Percentiles rank a stretch among this genome's conserved stretches.
Conservation (phyloP, 2,329 filamentous ascomycete species). For the Colletotrichum coccodes region DNA sequence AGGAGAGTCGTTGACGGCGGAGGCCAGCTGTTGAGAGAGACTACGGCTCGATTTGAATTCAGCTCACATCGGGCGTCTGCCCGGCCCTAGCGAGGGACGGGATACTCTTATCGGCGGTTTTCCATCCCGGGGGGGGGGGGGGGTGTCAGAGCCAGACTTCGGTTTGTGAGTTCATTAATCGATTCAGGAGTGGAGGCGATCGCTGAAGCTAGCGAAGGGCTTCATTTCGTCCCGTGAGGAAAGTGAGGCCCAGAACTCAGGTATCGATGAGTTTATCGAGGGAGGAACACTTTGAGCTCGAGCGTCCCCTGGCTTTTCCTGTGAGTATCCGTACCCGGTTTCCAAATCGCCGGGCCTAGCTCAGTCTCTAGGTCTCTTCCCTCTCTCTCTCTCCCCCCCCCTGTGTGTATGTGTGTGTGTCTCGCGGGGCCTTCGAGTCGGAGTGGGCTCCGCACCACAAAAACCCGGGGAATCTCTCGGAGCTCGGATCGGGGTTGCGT, state of each 20-base stretch:
- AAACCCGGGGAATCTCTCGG: background rate
- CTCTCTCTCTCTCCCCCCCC: too few relatives aligned
- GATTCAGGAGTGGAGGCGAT: background rate
- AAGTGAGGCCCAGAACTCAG: background rate
- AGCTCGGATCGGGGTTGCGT: background rate
- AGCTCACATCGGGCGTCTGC: background rate
- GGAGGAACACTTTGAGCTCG: background rate
- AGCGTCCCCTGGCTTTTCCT: background rate
- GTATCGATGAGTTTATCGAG: background rate
- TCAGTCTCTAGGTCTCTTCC: too few relatives aligned
- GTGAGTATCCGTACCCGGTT: background rate
- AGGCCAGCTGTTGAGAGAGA: too few relatives aligned
- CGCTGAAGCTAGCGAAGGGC: background rate
- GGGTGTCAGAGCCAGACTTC: background rate
- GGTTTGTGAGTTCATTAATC: background rate
- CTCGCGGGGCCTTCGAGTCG: background rate
- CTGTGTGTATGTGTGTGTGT: too few relatives aligned
- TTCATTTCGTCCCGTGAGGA: background rate
- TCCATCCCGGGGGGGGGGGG: background rate
- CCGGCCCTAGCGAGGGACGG: background rate
- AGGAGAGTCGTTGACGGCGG: background rate
- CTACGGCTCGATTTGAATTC: background rate
- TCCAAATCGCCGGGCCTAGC: background rate
- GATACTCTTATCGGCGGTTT: background rate
- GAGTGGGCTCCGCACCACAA: slow-evolving; percentile 1